phyloP scores from a whole-genome alignment of 305 asterid genomes.

The Fraxinus xanthoxyloides region DNA sequence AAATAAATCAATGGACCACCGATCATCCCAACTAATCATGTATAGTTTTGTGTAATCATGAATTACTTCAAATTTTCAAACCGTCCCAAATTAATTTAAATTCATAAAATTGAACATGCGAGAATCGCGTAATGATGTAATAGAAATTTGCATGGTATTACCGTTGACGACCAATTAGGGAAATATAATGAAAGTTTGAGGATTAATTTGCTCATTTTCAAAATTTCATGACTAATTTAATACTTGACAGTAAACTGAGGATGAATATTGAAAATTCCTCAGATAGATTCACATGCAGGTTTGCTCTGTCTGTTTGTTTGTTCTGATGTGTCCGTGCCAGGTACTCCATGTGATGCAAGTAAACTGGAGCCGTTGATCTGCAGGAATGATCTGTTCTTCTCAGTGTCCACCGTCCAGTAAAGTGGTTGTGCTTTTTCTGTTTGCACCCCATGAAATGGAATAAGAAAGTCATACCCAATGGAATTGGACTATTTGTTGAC shows the following conservation, averaged over 20 bases:
- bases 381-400: not conserved
- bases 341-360: conserved; percentile 21
- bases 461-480: conserved; percentile 16
- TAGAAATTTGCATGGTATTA: not conserved
- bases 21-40: not conserved
- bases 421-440: not conserved
- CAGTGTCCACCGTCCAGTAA: not conserved
- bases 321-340: conserved; percentile 19
- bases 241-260: not conserved
- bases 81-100: not conserved
- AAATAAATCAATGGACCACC: not conserved
- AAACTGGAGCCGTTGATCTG: conserved; percentile 16
- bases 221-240: not conserved
- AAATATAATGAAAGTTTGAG: not conserved
- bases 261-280: not conserved
- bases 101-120: not conserved
- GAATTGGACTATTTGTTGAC: too few relatives aligned
- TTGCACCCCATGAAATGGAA: not conserved
- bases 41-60: not conserved
- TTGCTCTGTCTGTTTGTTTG: not conserved
- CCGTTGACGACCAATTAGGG: not conserved
- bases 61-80: not conserved
- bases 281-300: not conserved
- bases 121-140: not conserved
- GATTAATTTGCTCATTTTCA: not conserved